A percentile compares a stretch with the other conserved stretches of the same genome.
Evolutionary conservation across 306 rosid genomes (phyloP).

Genomic region (Lablab purpureus): DNA sequence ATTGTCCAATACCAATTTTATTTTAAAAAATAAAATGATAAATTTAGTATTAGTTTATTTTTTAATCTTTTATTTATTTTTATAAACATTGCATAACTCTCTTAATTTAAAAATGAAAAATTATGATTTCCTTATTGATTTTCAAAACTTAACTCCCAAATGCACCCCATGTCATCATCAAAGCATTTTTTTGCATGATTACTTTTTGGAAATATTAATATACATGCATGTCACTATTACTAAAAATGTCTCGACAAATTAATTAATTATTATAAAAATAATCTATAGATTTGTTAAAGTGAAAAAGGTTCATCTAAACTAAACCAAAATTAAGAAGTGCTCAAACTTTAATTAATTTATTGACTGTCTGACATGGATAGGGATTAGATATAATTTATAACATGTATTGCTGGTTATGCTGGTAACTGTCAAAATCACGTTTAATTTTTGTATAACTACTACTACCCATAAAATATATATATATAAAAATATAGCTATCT

Average conservation of each 20-base stretch:
- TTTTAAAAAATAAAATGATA: too few species aligned
- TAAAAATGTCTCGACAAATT: neutral
- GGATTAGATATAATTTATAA: neutral
- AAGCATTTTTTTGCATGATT: neutral
- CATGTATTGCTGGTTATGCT: neutral
- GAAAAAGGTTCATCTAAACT: slow-evolving; percentile 6
- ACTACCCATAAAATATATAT: neutral
- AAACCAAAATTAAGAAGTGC: slow-evolving; percentile 12
- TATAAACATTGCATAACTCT: too few species aligned
- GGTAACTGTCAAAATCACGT: slow-evolving; percentile 16
- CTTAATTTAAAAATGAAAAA: too few species aligned
- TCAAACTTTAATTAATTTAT: slow-evolving; percentile 9
- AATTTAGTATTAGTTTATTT: too few species aligned
- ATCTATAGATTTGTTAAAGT: neutral
- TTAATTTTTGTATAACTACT: neutral
- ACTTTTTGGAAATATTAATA: neutral
- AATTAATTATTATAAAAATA: neutral
- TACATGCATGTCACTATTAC: neutral
- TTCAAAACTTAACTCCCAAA: neutral
- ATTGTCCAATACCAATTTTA: too few species aligned
- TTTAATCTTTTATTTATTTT: too few species aligned
- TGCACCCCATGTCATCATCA: neutral
- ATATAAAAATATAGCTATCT: neutral
- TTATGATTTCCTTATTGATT: too few species aligned
- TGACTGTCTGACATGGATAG: neutral